Percentiles rank a stretch among this genome's conserved stretches.
Conservation (phyloP, 305 asterid genomes). For the Fraxinus baroniana region DNA sequence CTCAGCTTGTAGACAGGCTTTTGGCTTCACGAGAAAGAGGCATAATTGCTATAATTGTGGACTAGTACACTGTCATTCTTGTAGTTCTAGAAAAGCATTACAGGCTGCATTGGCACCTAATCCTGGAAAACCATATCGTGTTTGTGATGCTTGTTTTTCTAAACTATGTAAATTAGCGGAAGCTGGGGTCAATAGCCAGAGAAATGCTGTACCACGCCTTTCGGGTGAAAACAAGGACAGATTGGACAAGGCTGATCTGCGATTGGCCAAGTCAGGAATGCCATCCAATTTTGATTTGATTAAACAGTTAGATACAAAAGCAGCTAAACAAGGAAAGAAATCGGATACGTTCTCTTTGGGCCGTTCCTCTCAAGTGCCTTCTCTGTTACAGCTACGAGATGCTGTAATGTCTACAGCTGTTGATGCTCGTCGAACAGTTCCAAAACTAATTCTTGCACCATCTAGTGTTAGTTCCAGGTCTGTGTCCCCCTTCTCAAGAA, state of each 20-base stretch:
- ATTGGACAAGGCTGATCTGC: constrained; percentile 76
- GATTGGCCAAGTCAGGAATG: constrained; percentile 59
- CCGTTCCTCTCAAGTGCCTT: constrained; percentile 75
- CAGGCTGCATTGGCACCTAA: constrained; percentile 95
- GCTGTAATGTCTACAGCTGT: constrained; percentile 51
- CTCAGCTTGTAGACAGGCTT: constrained; percentile 88
- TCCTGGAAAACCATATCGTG: constrained; percentile 88
- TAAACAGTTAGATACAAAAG: constrained; percentile 80
- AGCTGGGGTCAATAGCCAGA: constrained; percentile 58
- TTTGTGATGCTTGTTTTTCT: constrained; percentile 83
- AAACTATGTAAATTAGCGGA: constrained; percentile 81
- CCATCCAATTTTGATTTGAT: constrained; percentile 84
- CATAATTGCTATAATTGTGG: constrained; percentile 98
- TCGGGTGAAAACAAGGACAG: constrained; percentile 89
- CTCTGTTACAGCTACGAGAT: constrained; percentile 66
- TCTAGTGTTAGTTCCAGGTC: constrained; percentile 79
- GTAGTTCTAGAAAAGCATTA: constrained; percentile 81
- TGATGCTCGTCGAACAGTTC: constrained; percentile 55
- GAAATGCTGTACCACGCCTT: constrained; percentile 74
- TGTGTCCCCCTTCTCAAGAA: constrained; percentile 91
- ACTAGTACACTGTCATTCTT: constrained; percentile 90
- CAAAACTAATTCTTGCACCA: constrained; percentile 61
- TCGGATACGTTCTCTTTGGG: constrained; percentile 64
- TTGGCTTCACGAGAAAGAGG: constrained; percentile 93
- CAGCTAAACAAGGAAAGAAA: constrained; percentile 91